A percentile compares a stretch with the other conserved stretches of the same genome.
Conservation (phyloP, 1,139 yeast species). For the Lodderomyces pseudojiufengensis region DNA sequence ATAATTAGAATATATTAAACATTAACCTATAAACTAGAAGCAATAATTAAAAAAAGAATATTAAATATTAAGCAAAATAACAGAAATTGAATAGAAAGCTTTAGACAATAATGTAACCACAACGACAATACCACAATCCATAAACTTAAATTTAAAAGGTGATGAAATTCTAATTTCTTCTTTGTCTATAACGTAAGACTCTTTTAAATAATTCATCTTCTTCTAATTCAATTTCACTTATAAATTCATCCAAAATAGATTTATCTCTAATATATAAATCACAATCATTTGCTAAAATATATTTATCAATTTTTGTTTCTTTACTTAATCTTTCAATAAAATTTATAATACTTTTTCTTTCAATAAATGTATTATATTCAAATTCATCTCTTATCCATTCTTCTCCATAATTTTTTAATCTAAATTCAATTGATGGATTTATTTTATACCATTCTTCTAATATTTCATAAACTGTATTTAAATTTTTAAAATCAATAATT, state of each 20-base stretch:
- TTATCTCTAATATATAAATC: conserved; percentile 16
- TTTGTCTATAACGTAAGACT: conserved; percentile 13
- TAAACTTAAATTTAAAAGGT: no score
- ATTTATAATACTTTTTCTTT: conserved; percentile 13
- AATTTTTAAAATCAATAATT: conserved; percentile 8
- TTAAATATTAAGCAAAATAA: no score
- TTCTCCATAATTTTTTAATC: conserved; percentile 14
- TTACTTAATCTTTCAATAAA: conserved; percentile 14
- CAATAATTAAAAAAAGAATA: no score
- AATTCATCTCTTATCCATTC: conserved; percentile 16
- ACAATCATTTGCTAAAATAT: conserved; percentile 15
- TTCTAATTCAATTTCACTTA: conserved; percentile 16
- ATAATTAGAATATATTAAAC: no score
- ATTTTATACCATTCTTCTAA: conserved; percentile 16
- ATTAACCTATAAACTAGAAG: no score
- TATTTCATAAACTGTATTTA: conserved; percentile 17
- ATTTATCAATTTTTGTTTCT: conserved; percentile 14
- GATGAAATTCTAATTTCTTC: conserved; percentile 6
- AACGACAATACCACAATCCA: no score
- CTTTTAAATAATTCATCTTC: conserved; percentile 14
- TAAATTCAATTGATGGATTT: conserved; percentile 11
- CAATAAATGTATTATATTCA: conserved; percentile 15
- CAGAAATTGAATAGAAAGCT: no score
- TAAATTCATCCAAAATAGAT: conserved; percentile 16
- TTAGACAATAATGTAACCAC: no score